Base-by-base conservation (phyloP, 192 early-diverging fungal genomes). In the Pilaira anomala region DNA sequence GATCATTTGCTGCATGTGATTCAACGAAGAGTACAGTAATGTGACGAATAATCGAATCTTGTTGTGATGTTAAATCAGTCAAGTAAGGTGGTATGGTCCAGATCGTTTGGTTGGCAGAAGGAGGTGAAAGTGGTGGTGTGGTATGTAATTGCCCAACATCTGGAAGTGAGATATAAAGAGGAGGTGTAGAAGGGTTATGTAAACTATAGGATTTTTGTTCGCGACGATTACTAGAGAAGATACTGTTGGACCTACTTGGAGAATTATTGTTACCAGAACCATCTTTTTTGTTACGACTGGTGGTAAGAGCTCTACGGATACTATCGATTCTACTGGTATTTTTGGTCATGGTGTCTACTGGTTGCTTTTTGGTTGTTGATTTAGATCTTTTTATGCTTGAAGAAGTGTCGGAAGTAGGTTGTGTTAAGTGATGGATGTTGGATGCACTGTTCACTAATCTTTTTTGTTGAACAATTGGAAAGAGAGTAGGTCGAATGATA, bases 271-370 rank as follows among this genome's bases (percentile, higher is more conserved):
- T 33, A 28, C 14, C 29, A 9, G 16, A 30, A 3, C 52, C n/a
- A 18, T 45, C 44, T 18, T 33, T 29, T 21, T 58, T 58, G 13
- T 21, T 58, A 24, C 56, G 56, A 7, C 29, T 24, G 4, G 56
- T 58, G 6, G 56, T 58, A 41, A 58, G 36, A 41, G 56, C 56
- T 42, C 56, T 58, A 25, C 56, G 56, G 22, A 58, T 58, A 3
- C 18, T 22, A 21, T 58, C 40, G 16, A 58, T 58, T 22, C 56
- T 28, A 42, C 56, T 58, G 29, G 22, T 28, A 40, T 40, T 22
- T 22, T 25, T 39, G 56, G 36, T 24, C 14, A 18, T 12, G 18
- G 21, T 42, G 8, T 1, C 21, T n/a, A 2, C 11, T 40, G 12
- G 2, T 21, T 36, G 39, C 44, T 58, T 40, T 40, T 42, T 28